Base-by-base conservation (phyloP, 148 eudicot species). In the Rhododendron molle region DNA sequence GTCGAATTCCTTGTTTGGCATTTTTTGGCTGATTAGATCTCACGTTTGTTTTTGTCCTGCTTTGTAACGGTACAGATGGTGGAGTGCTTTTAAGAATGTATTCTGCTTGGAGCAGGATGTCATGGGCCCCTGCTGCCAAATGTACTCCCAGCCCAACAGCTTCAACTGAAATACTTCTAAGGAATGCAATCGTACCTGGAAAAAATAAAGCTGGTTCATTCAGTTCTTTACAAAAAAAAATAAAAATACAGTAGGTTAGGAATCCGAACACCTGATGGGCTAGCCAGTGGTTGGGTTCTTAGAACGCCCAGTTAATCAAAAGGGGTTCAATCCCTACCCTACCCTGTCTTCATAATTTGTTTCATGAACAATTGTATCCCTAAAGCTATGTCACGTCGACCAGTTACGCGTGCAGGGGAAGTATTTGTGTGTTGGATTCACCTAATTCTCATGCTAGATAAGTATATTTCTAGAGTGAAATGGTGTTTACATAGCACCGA, bases 111-210 rank as follows among this genome's bases (percentile, higher is more conserved):
- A 90, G 92, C 83, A 95, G 93, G 85, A 95, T 91, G 34, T 95
- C 93, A 90, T 95, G 98, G 85, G 98, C 94, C 84, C 98, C 98
- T 8, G 94, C 99, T 76, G 97, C 94, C 91, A 97, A 90, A 91
- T 97, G 94, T 40, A 95, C 98, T 83, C 99, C 99, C 56, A 97
- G 93, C 46, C 94, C 98, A 88, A 95, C 91, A 81, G 98, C 99
- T 94, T 95, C 99, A 46, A 97, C 90, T 73, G 99, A 95, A 83
- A 97, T 91, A 90, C 98, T 97, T 90, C 93, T 93, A 50, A 97
- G 95, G 85, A 97, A 94, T 72, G 99, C 97, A 76, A 93, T 84
- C 47, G 96, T 92, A 90, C 98, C 99, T 97, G 85, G 40, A 86
- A 89, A 44, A 78, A 80, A 78, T 36, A 47, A 54, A 62, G 85